A percentile compares a stretch with the other conserved stretches of the same genome.
phyloP scores from a whole-genome alignment of 768 basidiomycete genomes.

The Auricularia heimuer region DNA sequence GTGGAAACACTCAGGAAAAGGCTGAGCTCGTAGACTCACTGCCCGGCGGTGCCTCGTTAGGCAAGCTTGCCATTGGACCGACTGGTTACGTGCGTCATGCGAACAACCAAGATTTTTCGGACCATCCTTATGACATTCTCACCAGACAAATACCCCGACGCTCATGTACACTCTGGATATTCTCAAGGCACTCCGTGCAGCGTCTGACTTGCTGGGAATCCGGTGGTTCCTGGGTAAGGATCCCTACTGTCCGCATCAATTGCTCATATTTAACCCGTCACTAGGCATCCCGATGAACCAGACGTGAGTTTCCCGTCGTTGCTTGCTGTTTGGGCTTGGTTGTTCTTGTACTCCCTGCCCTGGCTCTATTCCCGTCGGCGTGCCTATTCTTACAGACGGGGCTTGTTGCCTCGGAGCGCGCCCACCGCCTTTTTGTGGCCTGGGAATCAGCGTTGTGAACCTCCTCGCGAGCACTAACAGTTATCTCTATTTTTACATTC shows the following conservation, averaged over 20 bases:
- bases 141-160: slow-evolving; percentile 28
- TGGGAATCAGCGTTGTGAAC: too few species aligned
- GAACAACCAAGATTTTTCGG: neutral
- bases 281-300: slow-evolving; percentile 14
- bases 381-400: too few species aligned
- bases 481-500: too few species aligned
- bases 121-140: neutral
- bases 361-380: too few species aligned
- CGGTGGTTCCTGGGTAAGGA: slow-evolving; percentile 19
- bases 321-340: too few species aligned
- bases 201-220: slow-evolving; percentile 18
- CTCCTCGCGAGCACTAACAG: too few species aligned
- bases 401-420: too few species aligned
- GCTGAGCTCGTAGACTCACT: slow-evolving; percentile 40
- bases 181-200: slow-evolving; percentile 28
- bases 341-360: too few species aligned
- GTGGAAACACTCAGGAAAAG: slow-evolving; percentile 74
- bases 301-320: neutral
- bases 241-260: slow-evolving; percentile 24
- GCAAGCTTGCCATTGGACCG: slow-evolving; percentile 30
- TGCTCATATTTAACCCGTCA: neutral
- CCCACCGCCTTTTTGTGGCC: too few species aligned
- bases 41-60: slow-evolving; percentile 36
- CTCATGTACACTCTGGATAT: slow-evolving; percentile 30
- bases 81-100: slow-evolving; percentile 21